A percentile compares a stretch with the other conserved stretches of the same genome.
These are phyloP conservation scores for Cladosporium sp. DNA, from an alignment of 2,329 filamentous ascomycete genomes.

Conservation along the genomic window DNA sequence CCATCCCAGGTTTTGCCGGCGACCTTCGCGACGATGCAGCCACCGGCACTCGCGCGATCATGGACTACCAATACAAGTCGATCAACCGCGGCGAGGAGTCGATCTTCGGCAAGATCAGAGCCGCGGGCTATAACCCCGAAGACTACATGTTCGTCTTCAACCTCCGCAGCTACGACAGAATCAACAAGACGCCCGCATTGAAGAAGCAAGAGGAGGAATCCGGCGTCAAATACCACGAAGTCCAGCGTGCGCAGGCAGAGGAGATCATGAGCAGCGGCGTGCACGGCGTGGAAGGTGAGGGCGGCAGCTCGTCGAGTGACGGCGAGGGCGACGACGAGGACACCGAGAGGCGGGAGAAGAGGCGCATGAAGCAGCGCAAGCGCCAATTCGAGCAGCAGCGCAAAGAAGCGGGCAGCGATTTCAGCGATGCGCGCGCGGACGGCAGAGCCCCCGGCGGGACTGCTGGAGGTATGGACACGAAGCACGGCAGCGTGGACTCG, in stretches of 20 bases:
- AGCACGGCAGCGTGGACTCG: slow-evolving; percentile 51
- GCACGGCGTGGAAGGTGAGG: slow-evolving; percentile 48
- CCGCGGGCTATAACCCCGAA: slow-evolving; percentile 67
- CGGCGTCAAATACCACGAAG: slow-evolving; percentile 76
- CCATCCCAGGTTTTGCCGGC: slow-evolving; percentile 88
- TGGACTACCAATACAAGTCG: slow-evolving; percentile 98
- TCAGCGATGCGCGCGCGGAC: slow-evolving; percentile 14
- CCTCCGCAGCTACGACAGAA: slow-evolving; percentile 81
- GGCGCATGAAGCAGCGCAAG: slow-evolving; percentile 42
- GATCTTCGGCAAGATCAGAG: slow-evolving; percentile 72
- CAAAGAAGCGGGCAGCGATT: slow-evolving; percentile 23
- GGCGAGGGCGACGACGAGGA: slow-evolving; percentile 19
- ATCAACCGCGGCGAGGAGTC: slow-evolving; percentile 88
- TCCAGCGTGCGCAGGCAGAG: slow-evolving; percentile 81
- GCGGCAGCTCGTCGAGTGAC: slow-evolving; percentile 16
- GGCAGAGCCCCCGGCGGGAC: slow-evolving; percentile 10
- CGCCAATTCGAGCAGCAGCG: slow-evolving; percentile 40
- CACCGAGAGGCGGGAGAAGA: slow-evolving; percentile 30
- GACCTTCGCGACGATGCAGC: slow-evolving; percentile 80
- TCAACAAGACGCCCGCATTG: slow-evolving; percentile 73
- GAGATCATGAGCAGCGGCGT: slow-evolving; percentile 76
- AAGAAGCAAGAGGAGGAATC: slow-evolving; percentile 71
- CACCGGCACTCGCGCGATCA: slow-evolving; percentile 82
- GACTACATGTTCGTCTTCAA: slow-evolving; percentile 93
- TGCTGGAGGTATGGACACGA: slow-evolving; percentile 27